These are phyloP conservation scores for Akanthomyces uredinophilus DNA, from an alignment of 2,329 filamentous ascomycete genomes.

Conservation along the genomic window DNA sequence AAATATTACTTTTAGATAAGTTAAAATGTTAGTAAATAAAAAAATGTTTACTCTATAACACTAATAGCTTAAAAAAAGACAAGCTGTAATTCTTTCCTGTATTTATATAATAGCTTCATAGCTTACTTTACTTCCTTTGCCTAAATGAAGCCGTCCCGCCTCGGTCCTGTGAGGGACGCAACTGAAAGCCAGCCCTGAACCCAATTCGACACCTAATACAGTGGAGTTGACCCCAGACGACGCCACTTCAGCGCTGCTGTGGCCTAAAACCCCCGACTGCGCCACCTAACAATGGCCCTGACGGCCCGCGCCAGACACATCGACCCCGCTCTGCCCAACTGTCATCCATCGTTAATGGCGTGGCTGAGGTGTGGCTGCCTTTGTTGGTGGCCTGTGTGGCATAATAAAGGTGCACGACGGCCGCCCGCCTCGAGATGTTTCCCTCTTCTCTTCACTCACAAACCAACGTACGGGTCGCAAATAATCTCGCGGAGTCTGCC, in stretches of 20 bases:
- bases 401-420: conserved; percentile 29
- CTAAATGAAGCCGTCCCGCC: no score
- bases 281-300: neutral
- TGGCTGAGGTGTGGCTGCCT: conserved; percentile 3
- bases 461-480: conserved; percentile 55
- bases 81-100: no score
- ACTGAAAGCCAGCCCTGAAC: neutral
- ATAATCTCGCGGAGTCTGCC: conserved; percentile 46
- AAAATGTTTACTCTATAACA: no score
- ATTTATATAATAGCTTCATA: no score
- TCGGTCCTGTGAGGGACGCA: no score
- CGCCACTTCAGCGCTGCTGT: neutral
- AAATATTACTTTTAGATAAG: no score
- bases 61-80: no score
- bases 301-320: neutral
- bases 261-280: neutral
- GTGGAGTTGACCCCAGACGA: conserved; percentile 7
- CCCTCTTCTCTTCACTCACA: conserved; percentile 44
- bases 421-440: conserved; percentile 28
- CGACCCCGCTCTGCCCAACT: neutral
- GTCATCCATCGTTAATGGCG: neutral
- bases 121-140: no score
- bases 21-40: no score
- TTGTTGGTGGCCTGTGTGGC: neutral
- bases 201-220: neutral